Conservation (phyloP, 352 stramenopile species). For the Pythium rishiriense region DNA sequence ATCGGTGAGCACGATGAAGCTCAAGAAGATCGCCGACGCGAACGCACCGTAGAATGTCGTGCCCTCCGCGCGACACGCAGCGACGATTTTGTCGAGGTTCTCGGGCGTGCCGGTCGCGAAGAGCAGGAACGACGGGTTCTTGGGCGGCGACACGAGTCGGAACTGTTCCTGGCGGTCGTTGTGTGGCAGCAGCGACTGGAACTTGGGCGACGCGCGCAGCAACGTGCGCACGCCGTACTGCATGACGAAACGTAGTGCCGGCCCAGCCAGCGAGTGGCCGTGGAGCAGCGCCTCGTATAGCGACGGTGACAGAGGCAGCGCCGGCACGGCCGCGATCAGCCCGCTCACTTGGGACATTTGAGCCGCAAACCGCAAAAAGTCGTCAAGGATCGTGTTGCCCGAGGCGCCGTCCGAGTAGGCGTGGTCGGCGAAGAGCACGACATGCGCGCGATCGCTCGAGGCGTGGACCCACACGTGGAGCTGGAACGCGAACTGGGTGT, state of each 20-base stretch:
- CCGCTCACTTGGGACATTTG: neutral
- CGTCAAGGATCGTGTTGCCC: conserved; percentile 39
- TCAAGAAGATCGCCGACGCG: conserved; percentile 29
- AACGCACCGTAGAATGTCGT: conserved; percentile 41
- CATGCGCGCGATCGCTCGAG: conserved; percentile 22
- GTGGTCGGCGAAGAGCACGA: conserved; percentile 55
- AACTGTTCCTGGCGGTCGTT: conserved; percentile 32
- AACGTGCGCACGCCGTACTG: conserved; percentile 34
- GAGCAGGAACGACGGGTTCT: conserved; percentile 32
- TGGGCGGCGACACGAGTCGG: neutral
- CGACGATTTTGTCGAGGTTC: conserved; percentile 30
- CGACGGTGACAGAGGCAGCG: conserved; percentile 29
- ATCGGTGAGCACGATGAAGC: conserved; percentile 6
- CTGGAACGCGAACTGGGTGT: conserved; percentile 7
- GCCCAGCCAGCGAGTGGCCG: conserved; percentile 23
- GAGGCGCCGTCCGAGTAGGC: conserved; percentile 46
- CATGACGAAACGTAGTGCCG: neutral
- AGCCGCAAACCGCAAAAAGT: conserved; percentile 19
- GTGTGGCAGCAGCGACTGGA: conserved; percentile 34
- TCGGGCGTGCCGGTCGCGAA: conserved; percentile 31
- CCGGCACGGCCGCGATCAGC: conserved; percentile 1
- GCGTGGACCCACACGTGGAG: conserved; percentile 28
- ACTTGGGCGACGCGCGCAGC: neutral
- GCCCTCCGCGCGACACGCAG: conserved; percentile 29
- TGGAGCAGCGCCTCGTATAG: conserved; percentile 43